Evolutionary conservation across 768 basidiomycete genomes (phyloP), one percentile per base, ranked within the genome.

Genomic region (Boletus speciosus): DNA sequence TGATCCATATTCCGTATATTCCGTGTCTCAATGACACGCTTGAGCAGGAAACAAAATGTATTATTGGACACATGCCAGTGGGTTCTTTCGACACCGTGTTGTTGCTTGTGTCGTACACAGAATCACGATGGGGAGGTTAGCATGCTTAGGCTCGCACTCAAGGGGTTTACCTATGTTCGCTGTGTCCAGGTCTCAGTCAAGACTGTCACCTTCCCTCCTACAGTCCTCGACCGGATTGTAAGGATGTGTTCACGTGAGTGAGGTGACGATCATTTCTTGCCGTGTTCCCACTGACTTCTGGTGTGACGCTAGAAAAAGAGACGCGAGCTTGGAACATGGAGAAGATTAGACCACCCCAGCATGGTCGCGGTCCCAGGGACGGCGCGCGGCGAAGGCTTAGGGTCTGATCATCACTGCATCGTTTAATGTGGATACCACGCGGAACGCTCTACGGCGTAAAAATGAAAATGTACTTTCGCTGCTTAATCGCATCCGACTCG

Each of bases 301-400:
- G 9, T 8, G 6, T 23, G 2, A 19, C 25, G 11, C 14, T 21
- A 58, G 57, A 50, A 50, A 47, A 29, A 29, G 10, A 49, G 2
- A 21, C 57, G 57, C 2, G 57, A 58, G 19, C 34, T 39, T 12
- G 48, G 34, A 40, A 19, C 56, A 40, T 58, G 57, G 57, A 56
- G n/a, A 29, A 51, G 44, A 40, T 9, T 58, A 5, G 25, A 54
- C 7, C 41, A 56, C 11, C 54, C 35, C 2, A 51, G 51, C 49
- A 51, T 58, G 2, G 54, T 58, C 9, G 44, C 49, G 1, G 31
- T 56, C 12, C 38, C 51, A 12, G 57, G 57, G 5, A 47, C 23
- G 6, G 54, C 54, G 21, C 1, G 3, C 1, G 57, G 49, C 6
- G 19, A 12, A 10, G 34, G 14, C 2, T 57, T 57, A 9, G 56